These are phyloP conservation scores for Sporodiniella umbellata DNA, from an alignment of 371 early-diverging fungal species.

Conservation along the genomic window DNA sequence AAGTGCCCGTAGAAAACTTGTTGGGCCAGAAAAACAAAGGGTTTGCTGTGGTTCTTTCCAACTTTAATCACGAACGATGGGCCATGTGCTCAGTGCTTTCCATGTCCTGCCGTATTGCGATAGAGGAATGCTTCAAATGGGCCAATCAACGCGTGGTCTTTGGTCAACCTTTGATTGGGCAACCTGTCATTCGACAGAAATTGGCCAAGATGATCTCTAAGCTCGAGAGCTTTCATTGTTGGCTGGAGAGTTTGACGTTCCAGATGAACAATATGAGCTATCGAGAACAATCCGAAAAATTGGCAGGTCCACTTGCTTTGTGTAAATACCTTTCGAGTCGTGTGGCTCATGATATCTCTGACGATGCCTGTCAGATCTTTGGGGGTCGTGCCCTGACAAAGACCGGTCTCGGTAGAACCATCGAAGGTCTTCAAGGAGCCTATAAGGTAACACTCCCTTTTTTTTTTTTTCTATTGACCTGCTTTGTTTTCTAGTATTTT, in stretches of 20 bases:
- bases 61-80: conserved; percentile 53
- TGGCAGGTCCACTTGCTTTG: conserved; percentile 86
- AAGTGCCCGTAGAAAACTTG: conserved; percentile 69
- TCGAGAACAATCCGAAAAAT: conserved; percentile 64
- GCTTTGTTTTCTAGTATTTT: conserved; percentile 68
- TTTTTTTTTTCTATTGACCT: conserved; percentile 55
- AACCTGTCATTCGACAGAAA: conserved; percentile 64
- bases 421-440: conserved; percentile 82
- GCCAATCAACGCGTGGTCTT: conserved; percentile 65
- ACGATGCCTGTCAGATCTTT: conserved; percentile 88
- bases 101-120: conserved; percentile 17
- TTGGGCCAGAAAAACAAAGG: conserved; percentile 70
- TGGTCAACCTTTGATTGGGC: conserved; percentile 61
- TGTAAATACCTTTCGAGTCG: conserved; percentile 82
- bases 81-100: conserved; percentile 17
- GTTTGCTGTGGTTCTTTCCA: conserved; percentile 49
- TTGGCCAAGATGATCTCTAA: conserved; percentile 72
- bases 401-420: conserved; percentile 74
- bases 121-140: conserved; percentile 43
- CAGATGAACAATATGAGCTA: conserved; percentile 66
- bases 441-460: conserved; percentile 52
- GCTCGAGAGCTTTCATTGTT: conserved; percentile 82
- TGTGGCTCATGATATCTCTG: conserved; percentile 82
- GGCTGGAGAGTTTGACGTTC: conserved; percentile 70
- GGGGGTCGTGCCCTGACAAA: conserved; percentile 80